A percentile compares a stretch with the other conserved stretches of the same genome.
Conservation (phyloP, 352 stramenopile species). For the Phytophthora ohioensis region DNA sequence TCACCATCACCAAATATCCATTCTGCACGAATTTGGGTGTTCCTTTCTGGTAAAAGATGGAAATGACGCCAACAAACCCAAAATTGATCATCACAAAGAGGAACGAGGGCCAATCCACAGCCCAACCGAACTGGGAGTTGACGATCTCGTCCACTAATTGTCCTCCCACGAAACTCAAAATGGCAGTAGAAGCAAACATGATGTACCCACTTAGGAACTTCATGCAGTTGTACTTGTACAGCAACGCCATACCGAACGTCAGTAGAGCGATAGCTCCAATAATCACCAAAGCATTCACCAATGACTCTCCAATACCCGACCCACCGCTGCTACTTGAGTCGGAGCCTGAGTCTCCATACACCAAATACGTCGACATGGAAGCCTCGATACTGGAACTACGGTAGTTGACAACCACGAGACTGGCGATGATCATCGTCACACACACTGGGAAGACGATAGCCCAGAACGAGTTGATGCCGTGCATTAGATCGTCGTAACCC, state of each 20-base stretch:
- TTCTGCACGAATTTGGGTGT: conserved; percentile 92
- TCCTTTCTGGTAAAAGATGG: conserved; percentile 92
- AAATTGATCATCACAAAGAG: conserved; percentile 93
- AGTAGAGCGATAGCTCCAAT: conserved; percentile 85
- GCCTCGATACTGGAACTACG: conserved; percentile 76
- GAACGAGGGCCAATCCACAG: conserved; percentile 81
- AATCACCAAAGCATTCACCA: conserved; percentile 92
- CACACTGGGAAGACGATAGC: conserved; percentile 85
- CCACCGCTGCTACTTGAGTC: conserved; percentile 27
- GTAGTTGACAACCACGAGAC: conserved; percentile 88
- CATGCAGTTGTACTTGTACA: conserved; percentile 92
- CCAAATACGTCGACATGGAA: conserved; percentile 86
- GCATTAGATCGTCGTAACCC: conserved; percentile 78
- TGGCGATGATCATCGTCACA: conserved; percentile 85
- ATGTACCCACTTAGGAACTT: conserved; percentile 87
- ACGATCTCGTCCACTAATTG: conserved; percentile 87
- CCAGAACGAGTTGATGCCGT: conserved; percentile 91
- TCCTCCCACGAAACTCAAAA: conserved; percentile 88
- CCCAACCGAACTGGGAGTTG: conserved; percentile 76
- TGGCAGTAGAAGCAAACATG: conserved; percentile 89
- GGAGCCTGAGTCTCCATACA: conserved; percentile 75
- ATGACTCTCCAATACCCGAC: conserved; percentile 64
- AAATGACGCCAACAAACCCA: conserved; percentile 87
- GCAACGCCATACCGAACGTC: conserved; percentile 90
- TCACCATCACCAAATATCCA: conserved; percentile 94